Base-by-base conservation (phyloP, 2,329 filamentous ascomycete species). In the Fonsecaea monophora region DNA sequence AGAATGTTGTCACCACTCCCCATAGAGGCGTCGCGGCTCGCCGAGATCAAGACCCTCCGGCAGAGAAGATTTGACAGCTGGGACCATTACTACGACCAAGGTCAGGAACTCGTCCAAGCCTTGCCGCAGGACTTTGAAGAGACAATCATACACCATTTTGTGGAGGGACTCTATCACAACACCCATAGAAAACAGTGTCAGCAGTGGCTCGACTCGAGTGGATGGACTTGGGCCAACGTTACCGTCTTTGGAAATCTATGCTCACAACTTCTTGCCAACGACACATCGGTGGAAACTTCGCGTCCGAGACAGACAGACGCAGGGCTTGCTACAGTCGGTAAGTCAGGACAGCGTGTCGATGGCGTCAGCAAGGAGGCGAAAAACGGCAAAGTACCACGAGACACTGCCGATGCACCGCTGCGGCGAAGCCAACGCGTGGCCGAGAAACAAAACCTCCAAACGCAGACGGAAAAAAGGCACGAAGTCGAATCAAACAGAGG, bases 221-320 rank as follows among this genome's bases (percentile, higher is more conserved):
- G 68, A 10, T 71, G 70, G 70, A 67, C 50, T 9, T 71, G 70
- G 70, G 64, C 64, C 30, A 71, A 64, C 40, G 21, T 71, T 21
- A 57, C 45, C 50, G 42, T 50, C 4, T 71, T 70, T 53, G 59
- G 61, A 3, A 30, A 53, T 18, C 12, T 62, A n/a, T 64, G 63
- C 57, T 68, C 68, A 32, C 66, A 70, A 32, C n/a, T 66, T 35
- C 13, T 53, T 15, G 60, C 66, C 42, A 32, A 57, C 12, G 53
- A 48, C 21, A 42, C 38, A 18, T 18, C 34, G 32, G 34, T 42
- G 5, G 50, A 40, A 10, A n/a, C 45, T 12, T 53, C 53, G 8
- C 37, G 48, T n/a, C 54, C 60, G 13, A 50, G 18, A 21, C 56
- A 61, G 15, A 55, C 62, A 5, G 54, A 25, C 13, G 40, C 42